Evolutionary conservation across 495 filamentous ascomycete genomes (phyloP).

Genomic region (Talaromyces adpressus): DNA sequence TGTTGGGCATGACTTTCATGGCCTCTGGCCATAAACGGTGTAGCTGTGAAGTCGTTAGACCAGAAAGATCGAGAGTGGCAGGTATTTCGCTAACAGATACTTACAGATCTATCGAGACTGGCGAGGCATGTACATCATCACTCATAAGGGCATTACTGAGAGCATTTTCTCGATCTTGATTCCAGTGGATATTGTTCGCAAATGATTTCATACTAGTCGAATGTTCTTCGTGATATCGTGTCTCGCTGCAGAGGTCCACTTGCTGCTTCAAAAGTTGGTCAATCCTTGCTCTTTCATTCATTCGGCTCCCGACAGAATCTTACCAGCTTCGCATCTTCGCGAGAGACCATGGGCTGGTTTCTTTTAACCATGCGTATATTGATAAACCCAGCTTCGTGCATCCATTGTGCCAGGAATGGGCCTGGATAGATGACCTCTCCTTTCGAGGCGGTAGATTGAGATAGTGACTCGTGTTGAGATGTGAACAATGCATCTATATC

Average conservation of each 20-base stretch:
- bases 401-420: conserved; percentile 19
- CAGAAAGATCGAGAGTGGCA: too few relatives aligned
- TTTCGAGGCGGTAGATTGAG: not conserved
- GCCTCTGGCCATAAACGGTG: conserved; percentile 2
- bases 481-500: conserved; percentile 15
- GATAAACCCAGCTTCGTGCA: conserved; percentile 45
- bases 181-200: not conserved
- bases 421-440: conserved; percentile 8
- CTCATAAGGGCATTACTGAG: not conserved
- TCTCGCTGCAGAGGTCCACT: not conserved
- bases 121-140: not conserved
- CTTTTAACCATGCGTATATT: conserved; percentile 30
- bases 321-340: not conserved
- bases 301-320: not conserved
- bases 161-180: not conserved
- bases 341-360: not conserved
- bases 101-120: not conserved
- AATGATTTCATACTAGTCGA: not conserved
- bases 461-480: not conserved
- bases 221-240: not conserved
- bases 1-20: not conserved
- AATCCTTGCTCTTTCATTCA: not conserved
- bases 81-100: not conserved
- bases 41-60: not conserved
- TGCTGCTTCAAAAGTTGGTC: not conserved